phyloP scores from a whole-genome alignment of 2,329 filamentous ascomycete genomes.

The Teratosphaeria nubilosa region DNA sequence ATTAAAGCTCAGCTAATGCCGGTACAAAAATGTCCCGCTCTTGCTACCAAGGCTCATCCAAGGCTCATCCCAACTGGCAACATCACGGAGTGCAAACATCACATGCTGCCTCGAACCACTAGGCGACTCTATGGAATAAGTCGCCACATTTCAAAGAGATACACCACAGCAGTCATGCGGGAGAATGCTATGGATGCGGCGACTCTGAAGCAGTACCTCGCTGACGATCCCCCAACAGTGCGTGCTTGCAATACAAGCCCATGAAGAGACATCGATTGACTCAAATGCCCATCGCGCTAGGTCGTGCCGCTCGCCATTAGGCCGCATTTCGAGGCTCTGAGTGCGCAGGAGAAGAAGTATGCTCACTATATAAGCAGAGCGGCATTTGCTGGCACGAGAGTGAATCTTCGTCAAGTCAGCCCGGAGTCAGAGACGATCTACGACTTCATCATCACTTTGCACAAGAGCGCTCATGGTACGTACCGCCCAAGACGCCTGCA shows the following conservation, averaged over 20 bases:
- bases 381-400: constrained; percentile 39
- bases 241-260: too few relatives aligned
- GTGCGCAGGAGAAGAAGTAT: constrained; percentile 52
- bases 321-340: constrained; percentile 76
- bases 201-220: constrained; percentile 61
- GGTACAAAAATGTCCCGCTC: background rate
- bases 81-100: background rate
- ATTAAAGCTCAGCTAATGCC: background rate
- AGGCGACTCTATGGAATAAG: background rate
- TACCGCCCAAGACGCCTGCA: background rate
- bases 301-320: constrained; percentile 83
- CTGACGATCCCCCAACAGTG: constrained; percentile 71
- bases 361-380: constrained; percentile 54
- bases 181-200: constrained; percentile 31
- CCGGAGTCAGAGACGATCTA: constrained; percentile 43
- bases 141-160: background rate
- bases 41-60: background rate
- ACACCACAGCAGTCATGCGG: constrained; percentile 8
- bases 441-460: constrained; percentile 44
- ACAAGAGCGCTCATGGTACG: constrained; percentile 32
- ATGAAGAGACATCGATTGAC: too few relatives aligned
- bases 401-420: constrained; percentile 44
- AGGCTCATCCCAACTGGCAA: background rate
- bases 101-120: background rate
- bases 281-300: too few relatives aligned